These are phyloP conservation scores for Rhododendron vialii DNA, from an alignment of 148 eudicot species.

Conservation along the genomic window DNA sequence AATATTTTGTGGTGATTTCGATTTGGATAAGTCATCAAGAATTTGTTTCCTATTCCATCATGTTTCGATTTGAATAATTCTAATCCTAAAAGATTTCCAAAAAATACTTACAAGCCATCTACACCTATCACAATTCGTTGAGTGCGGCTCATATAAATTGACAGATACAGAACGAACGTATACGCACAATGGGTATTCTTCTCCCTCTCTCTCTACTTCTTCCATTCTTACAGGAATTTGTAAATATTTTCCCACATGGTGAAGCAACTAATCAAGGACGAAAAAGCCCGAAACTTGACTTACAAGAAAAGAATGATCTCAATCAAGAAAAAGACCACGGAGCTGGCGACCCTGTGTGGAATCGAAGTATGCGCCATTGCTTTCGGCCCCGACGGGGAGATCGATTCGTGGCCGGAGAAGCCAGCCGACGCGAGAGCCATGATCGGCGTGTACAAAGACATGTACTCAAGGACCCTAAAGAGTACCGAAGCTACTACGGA, in stretches of 20 bases:
- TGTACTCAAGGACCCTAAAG: too few species aligned
- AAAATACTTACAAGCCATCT: neutral
- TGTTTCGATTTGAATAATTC: neutral
- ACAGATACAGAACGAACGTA: neutral
- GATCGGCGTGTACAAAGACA: neutral
- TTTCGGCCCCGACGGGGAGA: neutral
- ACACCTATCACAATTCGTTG: neutral
- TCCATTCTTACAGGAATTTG: neutral
- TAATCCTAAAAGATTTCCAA: neutral
- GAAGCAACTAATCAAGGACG: neutral
- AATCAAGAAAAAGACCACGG: slow-evolving; percentile 15
- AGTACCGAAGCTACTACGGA: neutral
- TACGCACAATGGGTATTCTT: neutral
- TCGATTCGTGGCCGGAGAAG: slow-evolving; percentile 20
- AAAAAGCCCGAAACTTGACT: neutral
- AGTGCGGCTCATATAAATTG: neutral
- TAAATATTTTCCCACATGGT: neutral
- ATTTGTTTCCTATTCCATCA: neutral
- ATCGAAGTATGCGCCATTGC: neutral
- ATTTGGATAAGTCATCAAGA: neutral
- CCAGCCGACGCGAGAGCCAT: neutral
- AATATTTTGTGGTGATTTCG: too few species aligned
- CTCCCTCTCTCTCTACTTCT: neutral
- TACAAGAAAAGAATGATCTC: slow-evolving; percentile 9
- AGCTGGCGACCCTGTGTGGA: slow-evolving; percentile 15